Evolutionary conservation across 2,329 filamentous ascomycete species (phyloP), one percentile per base, ranked within the genome.

Genomic region (Chlorencoelia australis): DNA sequence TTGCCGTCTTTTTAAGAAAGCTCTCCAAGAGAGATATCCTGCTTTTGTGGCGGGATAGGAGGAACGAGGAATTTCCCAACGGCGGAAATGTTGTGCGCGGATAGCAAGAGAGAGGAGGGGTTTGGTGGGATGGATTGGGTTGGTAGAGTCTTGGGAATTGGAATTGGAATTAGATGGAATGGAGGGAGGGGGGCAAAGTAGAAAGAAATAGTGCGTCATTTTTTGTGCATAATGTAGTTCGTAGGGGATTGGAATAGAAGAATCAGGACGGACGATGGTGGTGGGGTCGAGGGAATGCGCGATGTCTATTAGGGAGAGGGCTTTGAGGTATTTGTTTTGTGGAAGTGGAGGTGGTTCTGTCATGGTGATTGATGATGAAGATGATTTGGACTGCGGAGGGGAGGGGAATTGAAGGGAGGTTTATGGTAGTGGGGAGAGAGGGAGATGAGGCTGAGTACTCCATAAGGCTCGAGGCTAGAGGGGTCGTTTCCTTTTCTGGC

Each of bases 221-320:
- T 85, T 77, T 33, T 70, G 68, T 5, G 85, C 83, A 56, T 93
- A 93, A 63, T 86, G 77, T 1, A 89, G 75, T 60, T 93, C 86
- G 60, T 85, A 87, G 1, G 84, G 81, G 1, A 77, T 51, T 5
- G 57, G 15, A 7, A 16, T 10, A 15, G 50, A 35, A 60, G 50
- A 36, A n/a, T 66, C 59, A 39, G 63, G 52, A 18, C 64, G 56
- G 11, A 61, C 65, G 33, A 66, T 58, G 41, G 66, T 68, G 51
- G 65, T 80, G 4, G 82, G 80, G 56, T 87, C 82, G 45, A 70
- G 59, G 38, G 73, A 62, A 59, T 86, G 82, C 0, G 80, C 84
- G 37, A 71, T 69, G 62, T 91, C 84, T 53, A 93, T 88, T 47
- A 76, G 68, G 24, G 66, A 57, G 26, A 87, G 64, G 17, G 80